These are phyloP conservation scores for Ophiobolus disseminans DNA, from an alignment of 2,329 filamentous ascomycete species.

Conservation along the genomic window DNA sequence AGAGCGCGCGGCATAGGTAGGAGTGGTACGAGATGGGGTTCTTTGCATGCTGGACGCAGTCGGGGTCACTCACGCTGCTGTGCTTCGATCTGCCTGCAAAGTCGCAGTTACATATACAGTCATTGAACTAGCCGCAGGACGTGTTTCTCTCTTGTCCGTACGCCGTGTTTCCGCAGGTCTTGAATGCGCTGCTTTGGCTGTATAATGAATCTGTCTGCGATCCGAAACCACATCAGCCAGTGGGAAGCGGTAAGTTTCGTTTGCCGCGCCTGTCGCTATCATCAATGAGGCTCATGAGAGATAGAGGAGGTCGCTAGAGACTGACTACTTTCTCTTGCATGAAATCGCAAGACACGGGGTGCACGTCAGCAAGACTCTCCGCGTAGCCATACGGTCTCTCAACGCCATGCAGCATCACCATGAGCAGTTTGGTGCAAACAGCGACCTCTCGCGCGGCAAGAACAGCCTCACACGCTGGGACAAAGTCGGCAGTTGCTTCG, in stretches of 20 bases:
- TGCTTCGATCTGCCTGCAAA: constrained; percentile 19
- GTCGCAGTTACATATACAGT: constrained; percentile 10
- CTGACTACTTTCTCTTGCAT: constrained; percentile 19
- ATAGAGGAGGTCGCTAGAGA: constrained; percentile 17
- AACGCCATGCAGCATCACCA: constrained; percentile 15
- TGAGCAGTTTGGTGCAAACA: constrained; percentile 7
- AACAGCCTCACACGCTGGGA: constrained; percentile 7
- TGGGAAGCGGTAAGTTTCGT: constrained; percentile 22
- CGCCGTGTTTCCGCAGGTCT: constrained; percentile 11
- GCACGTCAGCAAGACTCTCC: constrained; percentile 21
- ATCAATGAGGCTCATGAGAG: background rate
- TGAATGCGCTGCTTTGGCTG: constrained; percentile 15
- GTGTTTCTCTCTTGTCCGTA: constrained; percentile 9
- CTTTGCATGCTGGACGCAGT: constrained; percentile 10
- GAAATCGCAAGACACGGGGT: constrained; percentile 24
- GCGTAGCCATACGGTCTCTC: constrained; percentile 17
- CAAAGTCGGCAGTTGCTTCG: constrained; percentile 9
- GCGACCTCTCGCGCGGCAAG: background rate
- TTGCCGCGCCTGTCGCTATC: background rate
- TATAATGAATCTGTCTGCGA: constrained; percentile 23
- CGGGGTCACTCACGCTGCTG: constrained; percentile 5
- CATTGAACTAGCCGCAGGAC: constrained; percentile 3
- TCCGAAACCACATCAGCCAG: constrained; percentile 23
- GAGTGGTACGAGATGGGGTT: constrained; percentile 25
- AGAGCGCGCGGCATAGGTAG: constrained; percentile 9